Evolutionary conservation across 768 basidiomycete genomes (phyloP), one percentile per base, ranked within the genome.

Genomic region (Xanthoconium stramineum): DNA sequence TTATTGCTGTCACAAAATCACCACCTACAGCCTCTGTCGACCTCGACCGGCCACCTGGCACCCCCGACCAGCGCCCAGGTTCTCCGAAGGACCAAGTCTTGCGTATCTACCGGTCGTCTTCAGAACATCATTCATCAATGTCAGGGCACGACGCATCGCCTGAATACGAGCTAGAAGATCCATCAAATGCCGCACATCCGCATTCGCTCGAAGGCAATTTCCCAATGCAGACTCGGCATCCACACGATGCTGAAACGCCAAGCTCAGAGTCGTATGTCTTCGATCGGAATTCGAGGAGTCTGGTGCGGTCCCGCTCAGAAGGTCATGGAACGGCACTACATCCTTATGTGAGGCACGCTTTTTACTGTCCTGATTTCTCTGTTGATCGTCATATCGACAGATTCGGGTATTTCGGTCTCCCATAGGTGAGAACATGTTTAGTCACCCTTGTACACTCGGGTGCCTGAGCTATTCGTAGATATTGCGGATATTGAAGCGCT

Each of bases 111-210:
- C 71, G 53, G 13, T 10, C 46, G 17, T 38, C 61, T 42, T 61
- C 67, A 33, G 37, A 45, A 29, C 58, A 53, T 49, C 50, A 58
- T 49, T 68, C 72, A 2, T 53, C 59, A n/a, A 51, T 54, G 10
- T 66, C 62, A 10, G 65, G 56, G 24, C 69, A 69, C 30, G 74
- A 72, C 39, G 61, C 72, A 35, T 74, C 72, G 1, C 74, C 76
- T 11, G 72, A 72, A n/a, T 76, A 76, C 49, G 77, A 80, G 39
- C 64, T 65, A 5, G 78, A 76, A 13, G 66, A 70, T 43, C 58
- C 61, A 8, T 48, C 61, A 8, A 58, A 62, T 14, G 33, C 57
- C 35, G 37, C 49, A 3, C 58, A 19, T 1, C 46, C 56, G 10
- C 52, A 65, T 47, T 70, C 64, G 8, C 40, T 52, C 13, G 69